phyloP scores from a whole-genome alignment of 345 rosid genomes.

The Turritis glabra region DNA sequence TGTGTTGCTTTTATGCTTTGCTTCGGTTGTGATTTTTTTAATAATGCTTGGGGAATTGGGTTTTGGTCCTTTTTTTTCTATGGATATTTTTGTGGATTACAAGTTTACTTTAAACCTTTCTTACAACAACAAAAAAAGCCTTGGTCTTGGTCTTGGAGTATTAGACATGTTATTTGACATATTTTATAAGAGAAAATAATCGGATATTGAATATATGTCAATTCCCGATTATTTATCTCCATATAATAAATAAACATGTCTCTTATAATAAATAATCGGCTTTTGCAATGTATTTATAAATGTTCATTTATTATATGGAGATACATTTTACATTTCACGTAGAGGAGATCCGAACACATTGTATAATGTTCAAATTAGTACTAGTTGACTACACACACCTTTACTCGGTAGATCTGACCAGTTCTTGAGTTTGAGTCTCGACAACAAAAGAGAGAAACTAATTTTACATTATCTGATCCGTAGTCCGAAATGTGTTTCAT shows the following conservation, averaged over 20 bases:
- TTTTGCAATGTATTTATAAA: too few species aligned
- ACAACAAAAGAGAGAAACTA: background rate
- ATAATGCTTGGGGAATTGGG: slow-evolving; percentile 12
- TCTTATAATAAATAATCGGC: too few species aligned
- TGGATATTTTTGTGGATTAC: background rate
- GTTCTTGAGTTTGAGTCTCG: background rate
- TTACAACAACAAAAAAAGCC: slow-evolving; percentile 10
- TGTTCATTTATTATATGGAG: background rate
- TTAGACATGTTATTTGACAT: background rate
- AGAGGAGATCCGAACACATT: background rate
- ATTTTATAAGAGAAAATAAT: background rate
- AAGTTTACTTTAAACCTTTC: background rate
- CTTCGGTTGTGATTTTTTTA: background rate
- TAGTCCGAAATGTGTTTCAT: background rate
- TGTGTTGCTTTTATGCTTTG: slow-evolving; percentile 34
- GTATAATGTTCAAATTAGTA: background rate
- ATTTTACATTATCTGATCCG: background rate
- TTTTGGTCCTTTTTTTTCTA: slow-evolving; percentile 4
- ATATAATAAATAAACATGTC: too few species aligned
- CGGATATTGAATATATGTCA: background rate
- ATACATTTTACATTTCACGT: background rate
- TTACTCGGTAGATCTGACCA: background rate
- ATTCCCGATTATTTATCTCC: too few species aligned
- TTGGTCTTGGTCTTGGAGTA: slow-evolving; percentile 14
- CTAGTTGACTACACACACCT: background rate